Base-by-base conservation (phyloP, 139 green algal genomes). In the Coccomyxa sp. region DNA sequence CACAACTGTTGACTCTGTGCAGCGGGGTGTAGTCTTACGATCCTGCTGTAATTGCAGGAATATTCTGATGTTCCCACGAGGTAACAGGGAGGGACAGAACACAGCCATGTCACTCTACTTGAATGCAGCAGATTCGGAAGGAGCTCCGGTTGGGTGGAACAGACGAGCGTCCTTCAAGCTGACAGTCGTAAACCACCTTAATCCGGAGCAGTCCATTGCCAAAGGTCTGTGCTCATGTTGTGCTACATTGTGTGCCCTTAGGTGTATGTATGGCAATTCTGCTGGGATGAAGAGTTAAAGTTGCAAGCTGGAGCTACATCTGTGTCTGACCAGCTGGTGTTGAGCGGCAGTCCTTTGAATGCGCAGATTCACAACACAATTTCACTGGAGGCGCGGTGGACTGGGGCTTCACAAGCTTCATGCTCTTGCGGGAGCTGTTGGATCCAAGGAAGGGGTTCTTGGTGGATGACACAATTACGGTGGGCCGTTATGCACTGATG, bases 331-430 rank as follows among this genome's bases (percentile, higher is more conserved):
- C 4, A 71, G 18, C 63, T 28, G 63, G 4, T 28, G 4, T 71
- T 71, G 63, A 71, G 18, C 63, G 4, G 4, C 21, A 9, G 10
- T 28, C 21, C 7, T 71, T 9, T 11, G 63, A 25, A 71, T 95
- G 98, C 80, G 84, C 84, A 87, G 84, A 80, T n/a, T 66, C 80
- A 31, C 31, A n/a, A 13, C 80, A 83, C 32, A 66, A 31, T 13
- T 82, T 87, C 60, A 80, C 38, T 38, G 17, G 12, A 23, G 28
- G 38, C 32, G 71, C 32, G 13, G 32, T 81, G 10, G 76, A 87
- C 79, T 86, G 81, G 80, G 96, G 96, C 76, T 99, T 99, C 88
- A 95, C 88, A 13, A 75, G 91, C 27, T 98, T 97, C 83, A 81
- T 96, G 21, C 67, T 57, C 10, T 79, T 96, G 18, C 23, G 57